Base-by-base conservation (phyloP, 2,329 filamentous ascomycete species). In the Grosmannia huntii region DNA sequence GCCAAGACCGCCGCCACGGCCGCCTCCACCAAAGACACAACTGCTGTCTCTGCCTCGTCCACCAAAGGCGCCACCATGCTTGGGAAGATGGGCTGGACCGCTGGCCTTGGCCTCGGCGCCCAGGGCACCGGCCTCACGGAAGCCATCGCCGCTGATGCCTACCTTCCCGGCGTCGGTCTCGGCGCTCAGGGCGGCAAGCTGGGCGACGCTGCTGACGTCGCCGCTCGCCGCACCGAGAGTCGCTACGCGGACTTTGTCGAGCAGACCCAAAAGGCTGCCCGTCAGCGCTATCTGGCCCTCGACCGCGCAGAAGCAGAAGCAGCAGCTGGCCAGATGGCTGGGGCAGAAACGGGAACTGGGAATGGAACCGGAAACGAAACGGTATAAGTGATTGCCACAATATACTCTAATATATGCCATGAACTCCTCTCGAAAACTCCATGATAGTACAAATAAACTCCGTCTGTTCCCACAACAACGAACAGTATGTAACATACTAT, bases 71-170 rank as follows among this genome's bases (percentile, higher is more conserved):
- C 83, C 0, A 81, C 82, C 3, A 76, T 89, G 66, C 73, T 89
- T 46, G 81, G 83, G 46, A 89, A 88, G 73, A 86, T 87, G 81
- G 86, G 86, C 28, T 89, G 85, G 85, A 81, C 73, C 25, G 74
- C 77, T 1, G 85, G 86, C 10, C 75, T 78, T 59, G 85, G 86
- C 0, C 73, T 89, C 4, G 86, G 86, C 2, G 82, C 79, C 0
- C 76, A 79, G 52, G 82, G 81, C 6, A 76, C 77, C 6, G 86
- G 86, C 0, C 76, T 81, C 50, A 86, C 80, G 0, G 79, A 84
- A 55, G 82, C 82, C 4, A 81, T 89, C 57, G 76, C 78, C 33
- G 83, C 83, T 14, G 78, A 81, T 56, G 77, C 83, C 10, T 89
- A 89, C 67, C 76, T 80, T 23, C 79, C 83, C 19, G 85, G 86